Evolutionary conservation across 345 rosid genomes (phyloP).

Genomic region (Erysimum cheiranthoides): DNA sequence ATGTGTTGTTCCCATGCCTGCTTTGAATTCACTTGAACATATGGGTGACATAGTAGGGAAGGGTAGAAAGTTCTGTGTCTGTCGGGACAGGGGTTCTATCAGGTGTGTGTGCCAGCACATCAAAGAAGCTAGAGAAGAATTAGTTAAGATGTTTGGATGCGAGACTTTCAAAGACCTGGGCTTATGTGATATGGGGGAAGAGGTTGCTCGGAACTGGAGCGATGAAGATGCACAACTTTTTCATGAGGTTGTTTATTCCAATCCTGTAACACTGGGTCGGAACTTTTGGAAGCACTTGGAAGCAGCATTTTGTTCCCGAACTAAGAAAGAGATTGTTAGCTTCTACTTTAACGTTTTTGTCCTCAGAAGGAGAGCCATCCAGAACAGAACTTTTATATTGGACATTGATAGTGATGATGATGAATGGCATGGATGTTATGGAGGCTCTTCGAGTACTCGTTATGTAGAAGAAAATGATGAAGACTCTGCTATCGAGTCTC

Average conservation of each 20-base stretch:
- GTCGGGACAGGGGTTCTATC: slow-evolving; percentile 61
- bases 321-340: slow-evolving; percentile 66
- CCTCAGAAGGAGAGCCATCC: slow-evolving; percentile 63
- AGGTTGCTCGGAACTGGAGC: slow-evolving; percentile 61
- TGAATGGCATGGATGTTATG: slow-evolving; percentile 62
- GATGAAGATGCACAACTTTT: slow-evolving; percentile 64
- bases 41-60: slow-evolving; percentile 43
- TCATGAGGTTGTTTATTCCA: slow-evolving; percentile 62
- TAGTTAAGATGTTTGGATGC: slow-evolving; percentile 56
- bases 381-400: slow-evolving; percentile 59
- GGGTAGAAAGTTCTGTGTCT: slow-evolving; percentile 54
- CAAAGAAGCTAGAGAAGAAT: slow-evolving; percentile 62
- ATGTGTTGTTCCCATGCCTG: slow-evolving; percentile 53
- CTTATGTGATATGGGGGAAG: slow-evolving; percentile 78
- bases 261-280: slow-evolving; percentile 56
- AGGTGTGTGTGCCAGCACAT: slow-evolving; percentile 70
- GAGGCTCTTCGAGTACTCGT: slow-evolving; percentile 34
- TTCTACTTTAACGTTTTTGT: slow-evolving; percentile 79
- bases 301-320: slow-evolving; percentile 58
- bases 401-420: slow-evolving; percentile 84
- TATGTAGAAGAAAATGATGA: slow-evolving; percentile 57
- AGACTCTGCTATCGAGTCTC: slow-evolving; percentile 58
- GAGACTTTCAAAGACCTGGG: slow-evolving; percentile 62
- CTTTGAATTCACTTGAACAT: background rate
- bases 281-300: slow-evolving; percentile 76